Evolutionary conservation across 345 rosid genomes (phyloP).

Genomic region (Barbarea vulgaris): DNA sequence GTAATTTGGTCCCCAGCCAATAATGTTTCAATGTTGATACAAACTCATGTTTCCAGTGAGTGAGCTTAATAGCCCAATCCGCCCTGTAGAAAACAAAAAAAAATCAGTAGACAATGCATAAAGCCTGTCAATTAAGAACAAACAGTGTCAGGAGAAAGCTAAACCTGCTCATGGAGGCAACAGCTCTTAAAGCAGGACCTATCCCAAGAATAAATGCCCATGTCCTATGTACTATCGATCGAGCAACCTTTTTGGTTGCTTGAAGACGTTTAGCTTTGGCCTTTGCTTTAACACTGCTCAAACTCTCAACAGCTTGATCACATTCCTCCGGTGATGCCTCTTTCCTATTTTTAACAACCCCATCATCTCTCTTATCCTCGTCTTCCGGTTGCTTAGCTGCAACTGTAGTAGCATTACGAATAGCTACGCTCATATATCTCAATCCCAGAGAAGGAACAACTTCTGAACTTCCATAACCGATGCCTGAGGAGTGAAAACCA

Average conservation of each 20-base stretch:
- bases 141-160: constrained; percentile 22
- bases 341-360: constrained; percentile 49
- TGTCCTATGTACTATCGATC: constrained; percentile 46
- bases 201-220: constrained; percentile 55
- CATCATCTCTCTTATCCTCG: constrained; percentile 56
- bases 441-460: constrained; percentile 38
- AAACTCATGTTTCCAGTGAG: constrained; percentile 66
- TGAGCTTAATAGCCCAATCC: constrained; percentile 68
- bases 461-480: constrained; percentile 39
- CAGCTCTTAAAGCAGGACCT: constrained; percentile 70
- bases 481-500: constrained; percentile 34
- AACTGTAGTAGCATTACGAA: constrained; percentile 62
- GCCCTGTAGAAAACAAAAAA: constrained; percentile 49
- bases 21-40: constrained; percentile 67
- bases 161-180: constrained; percentile 88
- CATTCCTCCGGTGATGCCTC: constrained; percentile 80
- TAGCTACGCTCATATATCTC: constrained; percentile 40
- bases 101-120: constrained; percentile 6
- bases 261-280: constrained; percentile 63
- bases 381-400: constrained; percentile 67
- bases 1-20: constrained; percentile 68
- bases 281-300: constrained; percentile 66
- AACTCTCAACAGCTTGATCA: constrained; percentile 74
- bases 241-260: constrained; percentile 52
- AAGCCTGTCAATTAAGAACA: neutral